Evolutionary conservation across 805 yeast species (phyloP), one percentile per base, ranked within the genome.

Genomic region (Cyberlindnera veronae): DNA sequence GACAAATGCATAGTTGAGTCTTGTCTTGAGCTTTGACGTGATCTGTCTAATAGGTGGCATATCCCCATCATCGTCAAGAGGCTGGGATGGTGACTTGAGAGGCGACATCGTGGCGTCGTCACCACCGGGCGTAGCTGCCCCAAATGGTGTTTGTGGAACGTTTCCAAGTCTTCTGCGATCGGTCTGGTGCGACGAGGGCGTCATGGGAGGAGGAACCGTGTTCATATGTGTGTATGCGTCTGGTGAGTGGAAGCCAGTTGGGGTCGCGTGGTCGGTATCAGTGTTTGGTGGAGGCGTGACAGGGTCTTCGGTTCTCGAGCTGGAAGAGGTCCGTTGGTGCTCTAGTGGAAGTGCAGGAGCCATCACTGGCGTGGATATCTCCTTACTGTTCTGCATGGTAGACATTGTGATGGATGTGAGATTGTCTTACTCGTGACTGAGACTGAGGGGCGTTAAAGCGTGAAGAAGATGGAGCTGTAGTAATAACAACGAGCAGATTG

Each of bases 1-100:
- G 10, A 66, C 64, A 46, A 64, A 58, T 2, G 73, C 73, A 49
- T 67, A 66, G 39, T 64, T 66, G 13, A 68, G 49, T 40, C 72
- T 54, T 12, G 71, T 64, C 41, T 63, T 64, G 29, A 68, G 52
- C 41, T 62, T 63, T 17, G 64, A 58, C 1, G 72, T 67, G 15
- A 68, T 60, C 34, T 64, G 66, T 36, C 69, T 56, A 12, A 67
- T 67, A 10, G 71, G 71, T 29, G 66, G 66, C 26, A 51, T 57
- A 11, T 50, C 55, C 15, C 47, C 60, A 11, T 43, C 50, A 8
- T 55, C 55, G 3, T 43, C 45, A 7, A 36, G 34, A 4, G 31
- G 11, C 6, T 45, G 48, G n/a, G 54, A 41, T 4, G 61, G 61
- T 0, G 60, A 55, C 21, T 55, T 57, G 29, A 57, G 34, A 6